A percentile compares a stretch with the other conserved stretches of the same genome.
These are phyloP conservation scores for Acer campestre DNA, from an alignment of 345 rosid genomes.

Conservation along the genomic window DNA sequence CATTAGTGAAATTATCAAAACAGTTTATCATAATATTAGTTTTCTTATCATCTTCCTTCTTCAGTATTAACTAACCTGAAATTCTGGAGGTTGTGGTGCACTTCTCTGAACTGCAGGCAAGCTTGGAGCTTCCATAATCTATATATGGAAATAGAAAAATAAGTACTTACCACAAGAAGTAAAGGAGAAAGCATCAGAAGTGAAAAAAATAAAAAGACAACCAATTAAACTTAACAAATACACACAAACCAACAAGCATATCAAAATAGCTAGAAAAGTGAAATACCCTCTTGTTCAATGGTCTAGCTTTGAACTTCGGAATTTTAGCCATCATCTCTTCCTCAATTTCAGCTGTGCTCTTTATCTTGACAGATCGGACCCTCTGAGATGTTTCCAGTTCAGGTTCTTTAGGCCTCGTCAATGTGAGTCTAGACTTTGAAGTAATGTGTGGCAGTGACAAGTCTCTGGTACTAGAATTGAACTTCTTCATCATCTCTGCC, in stretches of 20 bases:
- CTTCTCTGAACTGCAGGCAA: conserved; percentile 67
- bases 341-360: conserved; percentile 93
- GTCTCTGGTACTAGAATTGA: conserved; percentile 84
- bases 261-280: too few species aligned
- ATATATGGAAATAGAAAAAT: conserved; percentile 1
- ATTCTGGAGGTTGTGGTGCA: conserved; percentile 75
- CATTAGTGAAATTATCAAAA: neutral
- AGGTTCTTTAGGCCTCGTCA: conserved; percentile 96
- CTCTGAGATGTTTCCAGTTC: conserved; percentile 91
- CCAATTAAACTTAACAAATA: neutral
- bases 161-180: neutral
- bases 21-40: neutral
- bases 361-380: conserved; percentile 68
- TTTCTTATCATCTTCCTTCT: neutral
- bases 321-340: conserved; percentile 98
- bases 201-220: neutral
- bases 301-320: conserved; percentile 97
- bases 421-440: conserved; percentile 64
- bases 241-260: conserved; percentile 9
- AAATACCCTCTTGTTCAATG: conserved; percentile 88
- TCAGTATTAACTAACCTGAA: conserved; percentile 54
- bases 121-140: conserved; percentile 81
- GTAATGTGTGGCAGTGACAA: conserved; percentile 50
- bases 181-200: conserved; percentile 2
- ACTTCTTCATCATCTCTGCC: conserved; percentile 90